These are phyloP conservation scores for Colletotrichum tanaceti DNA, from an alignment of 2,329 filamentous ascomycete genomes.

Conservation along the genomic window DNA sequence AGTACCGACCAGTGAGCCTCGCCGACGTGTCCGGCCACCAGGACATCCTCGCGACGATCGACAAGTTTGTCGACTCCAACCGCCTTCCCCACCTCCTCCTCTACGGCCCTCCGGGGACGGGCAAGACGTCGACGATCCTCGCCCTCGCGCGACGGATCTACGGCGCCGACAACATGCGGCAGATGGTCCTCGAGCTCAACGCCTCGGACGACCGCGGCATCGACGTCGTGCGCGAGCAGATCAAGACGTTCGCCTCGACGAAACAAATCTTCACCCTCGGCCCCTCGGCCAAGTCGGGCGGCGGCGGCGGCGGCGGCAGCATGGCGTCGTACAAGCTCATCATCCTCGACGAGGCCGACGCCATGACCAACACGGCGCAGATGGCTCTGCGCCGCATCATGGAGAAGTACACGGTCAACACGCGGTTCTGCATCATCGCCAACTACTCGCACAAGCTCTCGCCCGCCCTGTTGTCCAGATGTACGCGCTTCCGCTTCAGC, in stretches of 20 bases:
- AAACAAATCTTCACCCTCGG: conserved; percentile 91
- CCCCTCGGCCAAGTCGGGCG: conserved; percentile 60
- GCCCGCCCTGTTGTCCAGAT: conserved; percentile 89
- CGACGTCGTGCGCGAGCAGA: conserved; percentile 97
- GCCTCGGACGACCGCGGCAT: conserved; percentile 97
- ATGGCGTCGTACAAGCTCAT: conserved; percentile 92
- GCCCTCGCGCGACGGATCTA: conserved; percentile 95
- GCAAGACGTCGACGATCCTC: conserved; percentile 96
- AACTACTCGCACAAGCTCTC: conserved; percentile 99
- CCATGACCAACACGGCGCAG: conserved; percentile 98
- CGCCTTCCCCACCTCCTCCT: conserved; percentile 94
- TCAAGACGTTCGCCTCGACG: conserved; percentile 98
- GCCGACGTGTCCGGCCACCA: conserved; percentile 96
- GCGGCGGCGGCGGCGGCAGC: conserved; percentile 49
- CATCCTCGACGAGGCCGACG: conserved; percentile 97
- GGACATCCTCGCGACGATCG: conserved; percentile 97
- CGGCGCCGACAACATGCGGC: conserved; percentile 88
- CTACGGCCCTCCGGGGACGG: conserved; percentile 95
- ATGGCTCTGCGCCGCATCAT: conserved; percentile 98
- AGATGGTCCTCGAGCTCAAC: conserved; percentile 98
- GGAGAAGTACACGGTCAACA: conserved; percentile 99
- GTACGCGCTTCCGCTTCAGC: conserved; percentile 94
- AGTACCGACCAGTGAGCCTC: conserved; percentile 90
- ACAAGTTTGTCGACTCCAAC: conserved; percentile 96
- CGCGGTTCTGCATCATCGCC: conserved; percentile 96